Base-by-base conservation (phyloP, 2,329 filamentous ascomycete genomes). In the Cladobotryum mycophilum region DNA sequence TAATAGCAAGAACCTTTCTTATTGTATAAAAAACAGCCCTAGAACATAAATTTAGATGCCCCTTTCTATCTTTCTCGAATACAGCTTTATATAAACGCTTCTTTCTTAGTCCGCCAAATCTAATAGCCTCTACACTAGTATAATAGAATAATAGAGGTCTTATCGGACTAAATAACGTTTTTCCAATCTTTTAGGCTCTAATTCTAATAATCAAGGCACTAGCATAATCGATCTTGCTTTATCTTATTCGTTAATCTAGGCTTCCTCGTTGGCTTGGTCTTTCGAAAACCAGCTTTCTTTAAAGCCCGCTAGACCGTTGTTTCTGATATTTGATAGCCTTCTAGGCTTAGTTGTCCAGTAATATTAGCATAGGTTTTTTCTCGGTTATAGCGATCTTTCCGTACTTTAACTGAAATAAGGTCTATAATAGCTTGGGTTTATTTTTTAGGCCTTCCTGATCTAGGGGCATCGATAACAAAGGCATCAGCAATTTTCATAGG, bases 11-110 rank as follows among this genome's bases (percentile, higher is more conserved):
- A 45, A 11, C 55, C 56, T 43, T 57, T 59, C 18, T 52, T 54
- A 42, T 59, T 41, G 53, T 58, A 58, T 4, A 18, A 20, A 49
- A 56, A 56, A 48, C 22, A 41, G 18, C 47, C 50, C 42, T 48
- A 59, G 43, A 60, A 60, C 44, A 60, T 58, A 47, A 59, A 59
- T 30, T 59, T 48, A 38, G 12, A 51, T 7, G 46, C 49, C 3
- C 49, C 55, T 45, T 60, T 58, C 51, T 36, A 58, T 46, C 50
- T 37, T 46, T 60, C 22, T 0, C 22, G 20, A 51, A 57, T 54
- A 54, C n/a, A 60, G 41, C 46, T 57, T 3, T 37, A 20, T 15
- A 54, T 2, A 40, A 56, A 55, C 3, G 14, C 18, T 34, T 56
- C 40, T 25, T 56, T 11, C 14, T 11, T 8, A 8, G 45, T 37